Percentiles rank a stretch among this genome's conserved stretches.
These are phyloP conservation scores for Hypoxylon sp. DNA, from an alignment of 2,329 filamentous ascomycete genomes.

Conservation along the genomic window DNA sequence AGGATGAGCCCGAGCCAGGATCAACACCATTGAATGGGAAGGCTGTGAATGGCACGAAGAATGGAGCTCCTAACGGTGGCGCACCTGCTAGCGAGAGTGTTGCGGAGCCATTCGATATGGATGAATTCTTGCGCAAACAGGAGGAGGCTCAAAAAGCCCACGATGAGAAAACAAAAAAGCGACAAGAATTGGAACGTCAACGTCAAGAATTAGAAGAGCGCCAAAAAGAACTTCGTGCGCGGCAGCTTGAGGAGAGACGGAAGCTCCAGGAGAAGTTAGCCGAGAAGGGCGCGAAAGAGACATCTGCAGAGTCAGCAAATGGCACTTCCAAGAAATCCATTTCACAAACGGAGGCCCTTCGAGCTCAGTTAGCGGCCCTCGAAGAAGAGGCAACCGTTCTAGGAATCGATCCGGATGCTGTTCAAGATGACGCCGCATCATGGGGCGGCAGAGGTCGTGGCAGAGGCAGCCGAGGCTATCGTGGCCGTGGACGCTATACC, in stretches of 20 bases:
- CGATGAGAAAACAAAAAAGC: slow-evolving; percentile 75
- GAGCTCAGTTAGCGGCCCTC: slow-evolving; percentile 79
- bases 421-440: slow-evolving; percentile 60
- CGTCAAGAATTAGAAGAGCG: slow-evolving; percentile 76
- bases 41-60: slow-evolving; percentile 51
- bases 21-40: slow-evolving; percentile 49
- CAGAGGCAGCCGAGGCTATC: slow-evolving; percentile 58
- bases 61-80: slow-evolving; percentile 50
- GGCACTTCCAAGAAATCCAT: slow-evolving; percentile 52
- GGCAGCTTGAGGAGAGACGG: slow-evolving; percentile 75
- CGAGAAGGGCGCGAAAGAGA: slow-evolving; percentile 61
- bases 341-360: slow-evolving; percentile 74
- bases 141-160: slow-evolving; percentile 79
- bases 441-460: slow-evolving; percentile 59
- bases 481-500: slow-evolving; percentile 57
- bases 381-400: slow-evolving; percentile 80
- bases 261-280: slow-evolving; percentile 74
- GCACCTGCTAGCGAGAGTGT: slow-evolving; percentile 25
- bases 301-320: slow-evolving; percentile 44
- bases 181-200: slow-evolving; percentile 73
- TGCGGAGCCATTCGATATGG: slow-evolving; percentile 73
- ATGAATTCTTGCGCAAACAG: slow-evolving; percentile 78
- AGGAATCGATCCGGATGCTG: slow-evolving; percentile 73
- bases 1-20: slow-evolving; percentile 61
- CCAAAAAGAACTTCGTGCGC: slow-evolving; percentile 72